Base-by-base conservation (phyloP, 768 basidiomycete genomes). In the Macrolepiota albuminosa region DNA sequence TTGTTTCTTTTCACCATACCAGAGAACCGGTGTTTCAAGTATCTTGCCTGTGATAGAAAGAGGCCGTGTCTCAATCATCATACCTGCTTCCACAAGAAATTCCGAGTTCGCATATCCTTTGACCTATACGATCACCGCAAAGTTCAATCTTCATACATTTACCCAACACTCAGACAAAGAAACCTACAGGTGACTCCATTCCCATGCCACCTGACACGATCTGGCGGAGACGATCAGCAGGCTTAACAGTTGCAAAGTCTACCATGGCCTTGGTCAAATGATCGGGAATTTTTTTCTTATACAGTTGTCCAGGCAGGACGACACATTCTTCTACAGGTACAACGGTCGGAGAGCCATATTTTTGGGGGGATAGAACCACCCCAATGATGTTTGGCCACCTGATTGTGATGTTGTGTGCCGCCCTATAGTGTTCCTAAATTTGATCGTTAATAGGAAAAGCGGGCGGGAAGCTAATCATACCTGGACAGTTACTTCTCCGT, bases 241-340 rank as follows among this genome's bases (percentile, higher is more conserved):
- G 85, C 26, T 67, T 78, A 61, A 80, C 70, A 0, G 80, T 79
- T 0, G 84, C 73, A 52, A 85, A 85, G 1, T 72, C 72, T 0
- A 85, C 77, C 63, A 82, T 80, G 0, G 68, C 68, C 6, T 69
- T 43, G 62, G 75, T 62, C 2, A 70, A 56, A 8, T 76, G 70
- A 0, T 74, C 74, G 0, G 78, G 77, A 0, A 85, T 60, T 59
- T 72, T 78, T 54, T 75, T 73, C 55, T 69, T 80, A 64, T 75
- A 85, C 0, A 84, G 64, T 56, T 87, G 85, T 2, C 81, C 77
- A 0, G 75, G 72, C 4, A 75, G 63, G 11, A 87, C 61, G 0
- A 62, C 29, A 56, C 81, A 84, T 0, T 82, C 59, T 59, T 87
- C 84, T 0, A 79, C 73, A 0, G 85, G 85, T 5, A 85, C 69